A percentile compares a stretch with the other conserved stretches of the same genome.
These are phyloP conservation scores for Trichoderma citrinoviride DNA, from an alignment of 2,329 filamentous ascomycete species.

Conservation along the genomic window DNA sequence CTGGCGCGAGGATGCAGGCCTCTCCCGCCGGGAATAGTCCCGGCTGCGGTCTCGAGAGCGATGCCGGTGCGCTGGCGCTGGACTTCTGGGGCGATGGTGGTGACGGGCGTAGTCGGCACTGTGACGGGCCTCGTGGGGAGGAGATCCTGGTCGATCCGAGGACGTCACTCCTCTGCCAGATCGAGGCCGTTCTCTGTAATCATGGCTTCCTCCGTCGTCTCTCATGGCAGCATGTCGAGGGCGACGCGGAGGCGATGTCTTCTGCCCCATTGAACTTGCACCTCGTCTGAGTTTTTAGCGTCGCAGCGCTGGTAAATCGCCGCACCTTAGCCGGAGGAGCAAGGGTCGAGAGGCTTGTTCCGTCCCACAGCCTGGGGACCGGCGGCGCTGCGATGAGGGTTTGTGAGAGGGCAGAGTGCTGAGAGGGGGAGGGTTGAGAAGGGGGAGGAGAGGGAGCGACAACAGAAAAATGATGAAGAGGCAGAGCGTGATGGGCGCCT, in stretches of 20 bases:
- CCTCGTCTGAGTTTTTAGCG: conserved; percentile 42
- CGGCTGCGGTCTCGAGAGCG: conserved; percentile 41
- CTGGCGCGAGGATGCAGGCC: conserved; percentile 31
- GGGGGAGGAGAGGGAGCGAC: background rate
- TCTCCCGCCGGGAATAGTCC: conserved; percentile 32
- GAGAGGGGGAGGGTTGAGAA: background rate
- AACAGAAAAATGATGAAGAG: background rate
- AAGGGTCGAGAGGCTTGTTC: conserved; percentile 23
- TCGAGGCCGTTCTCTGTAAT: conserved; percentile 39
- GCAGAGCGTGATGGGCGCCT: background rate
- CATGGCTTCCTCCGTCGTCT: conserved; percentile 39
- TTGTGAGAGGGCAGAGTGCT: background rate
- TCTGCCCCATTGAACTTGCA: conserved; percentile 32
- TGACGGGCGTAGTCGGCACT: conserved; percentile 33
- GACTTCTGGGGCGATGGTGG: conserved; percentile 36
- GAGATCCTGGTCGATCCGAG: conserved; percentile 35
- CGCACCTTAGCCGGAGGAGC: conserved; percentile 40
- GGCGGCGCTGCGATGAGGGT: conserved; percentile 7
- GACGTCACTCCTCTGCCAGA: conserved; percentile 36
- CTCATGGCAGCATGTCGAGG: conserved; percentile 43
- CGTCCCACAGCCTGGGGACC: conserved; percentile 13
- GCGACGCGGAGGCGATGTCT: conserved; percentile 36
- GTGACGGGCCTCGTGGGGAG: conserved; percentile 34
- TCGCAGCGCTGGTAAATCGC: conserved; percentile 36
- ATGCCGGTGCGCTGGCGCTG: conserved; percentile 36